phyloP scores from a whole-genome alignment of 306 rosid species.

The Prunus mume region DNA sequence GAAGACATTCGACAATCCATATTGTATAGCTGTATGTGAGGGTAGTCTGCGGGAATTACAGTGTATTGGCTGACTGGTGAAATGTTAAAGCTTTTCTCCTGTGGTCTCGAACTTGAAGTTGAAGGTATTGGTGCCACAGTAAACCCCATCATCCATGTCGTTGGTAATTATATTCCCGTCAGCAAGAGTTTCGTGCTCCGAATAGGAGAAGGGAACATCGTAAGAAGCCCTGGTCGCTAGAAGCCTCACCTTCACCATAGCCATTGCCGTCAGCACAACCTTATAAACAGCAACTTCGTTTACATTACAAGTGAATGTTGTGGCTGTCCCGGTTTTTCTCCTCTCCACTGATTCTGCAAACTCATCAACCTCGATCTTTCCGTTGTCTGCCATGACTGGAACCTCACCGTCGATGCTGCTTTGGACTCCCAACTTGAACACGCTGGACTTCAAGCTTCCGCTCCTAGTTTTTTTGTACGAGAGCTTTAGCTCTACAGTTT shows the following conservation, averaged over 20 bases:
- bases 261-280: neutral
- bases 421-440: neutral
- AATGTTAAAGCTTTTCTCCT: neutral
- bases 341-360: neutral
- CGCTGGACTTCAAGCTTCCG: constrained; percentile 4
- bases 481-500: neutral
- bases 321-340: neutral
- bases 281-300: neutral
- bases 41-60: too few relatives aligned
- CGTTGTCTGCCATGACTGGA: neutral
- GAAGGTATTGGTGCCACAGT: constrained; percentile 4
- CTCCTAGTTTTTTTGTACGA: neutral
- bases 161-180: constrained; percentile 5
- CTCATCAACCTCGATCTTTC: neutral
- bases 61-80: too few relatives aligned
- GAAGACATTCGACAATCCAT: too few relatives aligned
- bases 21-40: too few relatives aligned
- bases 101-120: neutral
- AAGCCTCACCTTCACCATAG: neutral
- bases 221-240: neutral
- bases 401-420: neutral
- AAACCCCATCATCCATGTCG: constrained; percentile 10
- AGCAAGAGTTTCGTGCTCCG: neutral
- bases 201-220: constrained; percentile 20
- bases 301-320: neutral